A percentile compares a stretch with the other conserved stretches of the same genome.
phyloP scores from a whole-genome alignment of 805 yeast genomes.

The Sungouiella thailandica region DNA sequence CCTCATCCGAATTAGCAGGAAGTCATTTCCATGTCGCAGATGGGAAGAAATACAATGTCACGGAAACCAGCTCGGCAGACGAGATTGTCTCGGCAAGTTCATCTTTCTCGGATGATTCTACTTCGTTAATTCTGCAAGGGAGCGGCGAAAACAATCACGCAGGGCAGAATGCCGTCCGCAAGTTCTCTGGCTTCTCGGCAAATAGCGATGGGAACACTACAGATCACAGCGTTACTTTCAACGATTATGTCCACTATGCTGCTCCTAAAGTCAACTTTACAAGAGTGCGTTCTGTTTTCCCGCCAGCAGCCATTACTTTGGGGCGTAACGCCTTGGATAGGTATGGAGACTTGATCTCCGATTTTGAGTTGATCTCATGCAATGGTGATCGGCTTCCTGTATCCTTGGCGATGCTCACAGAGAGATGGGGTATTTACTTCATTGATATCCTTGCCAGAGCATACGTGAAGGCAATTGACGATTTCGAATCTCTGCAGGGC shows the following conservation, averaged over 20 bases:
- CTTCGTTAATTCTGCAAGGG: constrained; percentile 10
- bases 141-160: constrained; percentile 16
- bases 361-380: constrained; percentile 65
- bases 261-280: constrained; percentile 68
- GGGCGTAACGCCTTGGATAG: constrained; percentile 73
- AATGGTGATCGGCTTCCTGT: constrained; percentile 67
- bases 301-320: constrained; percentile 71
- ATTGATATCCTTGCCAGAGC: constrained; percentile 57
- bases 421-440: constrained; percentile 75
- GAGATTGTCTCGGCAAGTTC: not conserved
- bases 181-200: constrained; percentile 16
- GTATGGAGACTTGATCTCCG: constrained; percentile 58
- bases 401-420: constrained; percentile 55
- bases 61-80: not conserved
- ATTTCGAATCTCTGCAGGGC: constrained; percentile 28
- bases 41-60: constrained; percentile 10
- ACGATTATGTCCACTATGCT: constrained; percentile 67
- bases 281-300: constrained; percentile 64
- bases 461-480: constrained; percentile 53
- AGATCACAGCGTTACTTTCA: constrained; percentile 41
- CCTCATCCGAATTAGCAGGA: constrained; percentile 38
- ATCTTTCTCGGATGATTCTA: constrained; percentile 6
- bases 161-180: constrained; percentile 12
- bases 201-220: constrained; percentile 16
- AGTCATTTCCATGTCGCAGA: constrained; percentile 14